These are phyloP conservation scores for Entomortierella beljakovae DNA, from an alignment of 192 early-diverging fungal genomes.

Conservation along the genomic window DNA sequence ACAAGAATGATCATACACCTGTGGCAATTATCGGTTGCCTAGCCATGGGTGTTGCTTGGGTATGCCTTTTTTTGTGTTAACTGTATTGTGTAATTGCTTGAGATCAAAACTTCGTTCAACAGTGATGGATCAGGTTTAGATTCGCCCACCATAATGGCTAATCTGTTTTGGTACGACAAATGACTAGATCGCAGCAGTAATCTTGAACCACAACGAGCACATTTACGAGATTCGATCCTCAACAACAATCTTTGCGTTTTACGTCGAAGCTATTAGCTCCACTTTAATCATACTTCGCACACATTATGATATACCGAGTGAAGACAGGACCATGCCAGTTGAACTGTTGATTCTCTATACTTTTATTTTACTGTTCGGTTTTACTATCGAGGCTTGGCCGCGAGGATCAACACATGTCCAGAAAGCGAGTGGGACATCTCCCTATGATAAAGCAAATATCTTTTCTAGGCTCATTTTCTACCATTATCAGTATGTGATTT, in stretches of 20 bases:
- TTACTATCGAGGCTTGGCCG: slow-evolving; percentile 36
- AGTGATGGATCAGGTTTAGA: neutral
- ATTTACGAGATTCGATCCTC: slow-evolving; percentile 21
- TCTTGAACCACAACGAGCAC: slow-evolving; percentile 20
- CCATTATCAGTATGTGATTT: slow-evolving; percentile 23
- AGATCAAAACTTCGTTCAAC: neutral
- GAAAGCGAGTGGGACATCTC: neutral
- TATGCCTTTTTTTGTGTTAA: slow-evolving; percentile 3
- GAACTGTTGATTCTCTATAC: neutral
- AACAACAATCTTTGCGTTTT: slow-evolving; percentile 13
- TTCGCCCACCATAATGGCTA: no score
- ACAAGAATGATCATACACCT: neutral
- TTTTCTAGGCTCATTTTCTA: slow-evolving; percentile 31
- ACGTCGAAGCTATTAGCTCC: neutral
- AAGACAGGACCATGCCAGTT: neutral
- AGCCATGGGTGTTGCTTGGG: slow-evolving; percentile 26
- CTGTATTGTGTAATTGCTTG: neutral
- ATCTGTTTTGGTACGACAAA: no score
- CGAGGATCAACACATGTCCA: slow-evolving; percentile 22
- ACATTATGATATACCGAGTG: neutral
- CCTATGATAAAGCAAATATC: slow-evolving; percentile 44
- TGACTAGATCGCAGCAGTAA: slow-evolving; percentile 1
- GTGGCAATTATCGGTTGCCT: slow-evolving; percentile 6
- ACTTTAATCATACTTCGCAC: neutral
- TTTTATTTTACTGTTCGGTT: slow-evolving; percentile 3